phyloP scores from a whole-genome alignment of 2,329 filamentous ascomycete species.

The Metarhizium brunneum region DNA sequence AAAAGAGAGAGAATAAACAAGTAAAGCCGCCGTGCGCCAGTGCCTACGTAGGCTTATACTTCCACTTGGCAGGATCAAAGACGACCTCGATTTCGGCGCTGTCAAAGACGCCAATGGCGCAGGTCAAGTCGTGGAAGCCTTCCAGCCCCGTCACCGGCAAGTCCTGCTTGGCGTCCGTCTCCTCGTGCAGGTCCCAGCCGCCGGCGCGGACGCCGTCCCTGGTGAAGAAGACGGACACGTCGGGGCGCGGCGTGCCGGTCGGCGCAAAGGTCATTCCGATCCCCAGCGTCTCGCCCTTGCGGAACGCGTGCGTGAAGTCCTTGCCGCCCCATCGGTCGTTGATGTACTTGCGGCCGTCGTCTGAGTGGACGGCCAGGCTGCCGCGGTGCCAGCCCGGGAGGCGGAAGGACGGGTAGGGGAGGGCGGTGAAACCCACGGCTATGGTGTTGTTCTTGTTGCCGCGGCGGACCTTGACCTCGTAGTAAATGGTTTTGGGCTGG shows the following conservation, averaged over 20 bases:
- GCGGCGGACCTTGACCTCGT: constrained; percentile 52
- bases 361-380: constrained; percentile 66
- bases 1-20: neutral
- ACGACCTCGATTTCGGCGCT: constrained; percentile 59
- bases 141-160: constrained; percentile 57
- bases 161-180: constrained; percentile 55
- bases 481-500: constrained; percentile 52
- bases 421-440: constrained; percentile 60
- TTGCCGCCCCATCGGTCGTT: constrained; percentile 68
- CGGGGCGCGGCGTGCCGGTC: constrained; percentile 17
- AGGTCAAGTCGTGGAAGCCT: constrained; percentile 61
- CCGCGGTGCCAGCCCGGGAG: constrained; percentile 76
- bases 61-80: constrained; percentile 51
- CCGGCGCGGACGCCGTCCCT: constrained; percentile 50
- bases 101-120: constrained; percentile 62
- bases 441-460: constrained; percentile 41
- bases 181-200: constrained; percentile 67
- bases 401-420: constrained; percentile 69
- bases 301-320: constrained; percentile 56
- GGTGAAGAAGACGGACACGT: constrained; percentile 53
- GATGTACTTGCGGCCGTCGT: constrained; percentile 68
- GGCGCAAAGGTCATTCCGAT: constrained; percentile 57
- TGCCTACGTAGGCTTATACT: constrained; percentile 27
- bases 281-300: constrained; percentile 57
- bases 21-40: too few relatives aligned